A percentile compares a stretch with the other conserved stretches of the same genome.
phyloP scores from a whole-genome alignment of 352 stramenopile genomes.

The Globisporangium parvum region DNA sequence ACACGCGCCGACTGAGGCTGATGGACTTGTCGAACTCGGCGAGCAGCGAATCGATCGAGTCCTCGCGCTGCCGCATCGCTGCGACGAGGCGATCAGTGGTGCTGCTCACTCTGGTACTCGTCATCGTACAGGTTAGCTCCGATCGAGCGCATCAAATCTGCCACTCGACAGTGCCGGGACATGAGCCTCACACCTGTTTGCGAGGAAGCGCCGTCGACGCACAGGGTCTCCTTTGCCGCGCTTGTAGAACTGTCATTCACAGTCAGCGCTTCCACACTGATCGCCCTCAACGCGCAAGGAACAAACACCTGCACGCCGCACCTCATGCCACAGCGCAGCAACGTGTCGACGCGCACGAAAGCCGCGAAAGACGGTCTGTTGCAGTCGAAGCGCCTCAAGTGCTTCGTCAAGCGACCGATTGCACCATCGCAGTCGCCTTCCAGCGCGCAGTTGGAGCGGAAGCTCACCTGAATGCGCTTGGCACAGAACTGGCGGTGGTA shows the following conservation, averaged over 20 bases:
- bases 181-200: conserved; percentile 32
- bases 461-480: conserved; percentile 43
- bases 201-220: conserved; percentile 54
- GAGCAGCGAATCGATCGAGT: conserved; percentile 81
- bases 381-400: background rate
- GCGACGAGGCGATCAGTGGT: conserved; percentile 51
- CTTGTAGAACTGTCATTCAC: conserved; percentile 50
- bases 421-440: no score
- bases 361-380: conserved; percentile 29
- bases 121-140: background rate
- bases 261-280: background rate
- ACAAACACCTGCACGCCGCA: background rate
- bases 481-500: conserved; percentile 50
- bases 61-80: conserved; percentile 53
- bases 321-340: conserved; percentile 27
- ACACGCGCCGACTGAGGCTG: conserved; percentile 57
- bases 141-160: background rate
- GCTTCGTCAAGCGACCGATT: background rate
- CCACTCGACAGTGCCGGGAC: background rate
- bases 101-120: conserved; percentile 32
- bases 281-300: background rate
- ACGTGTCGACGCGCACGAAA: conserved; percentile 21
- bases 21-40: conserved; percentile 70
- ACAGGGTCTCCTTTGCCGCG: conserved; percentile 46
- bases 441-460: background rate